These are phyloP conservation scores for Sarocladium oryzae DNA, from an alignment of 2,329 filamentous ascomycete species.

Conservation along the genomic window DNA sequence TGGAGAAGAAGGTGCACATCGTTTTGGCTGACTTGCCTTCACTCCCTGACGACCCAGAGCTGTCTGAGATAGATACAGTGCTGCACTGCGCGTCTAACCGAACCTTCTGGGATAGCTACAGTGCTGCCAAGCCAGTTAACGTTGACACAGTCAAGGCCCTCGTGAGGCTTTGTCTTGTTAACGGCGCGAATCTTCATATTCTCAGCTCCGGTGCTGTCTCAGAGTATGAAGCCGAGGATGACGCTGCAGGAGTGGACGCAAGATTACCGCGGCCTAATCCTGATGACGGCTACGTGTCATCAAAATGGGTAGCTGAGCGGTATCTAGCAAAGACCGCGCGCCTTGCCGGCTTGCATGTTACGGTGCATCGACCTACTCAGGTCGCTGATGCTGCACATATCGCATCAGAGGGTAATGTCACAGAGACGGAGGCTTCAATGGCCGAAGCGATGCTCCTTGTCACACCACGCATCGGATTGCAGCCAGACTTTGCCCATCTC, in stretches of 20 bases:
- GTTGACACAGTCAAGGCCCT: not conserved
- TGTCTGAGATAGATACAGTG: not conserved
- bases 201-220: not conserved
- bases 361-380: not conserved
- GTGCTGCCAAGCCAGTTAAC: not conserved
- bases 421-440: not conserved
- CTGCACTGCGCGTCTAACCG: conserved; percentile 2
- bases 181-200: not conserved
- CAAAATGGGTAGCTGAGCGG: not conserved
- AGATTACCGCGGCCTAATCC: not conserved
- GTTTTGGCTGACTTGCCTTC: not conserved
- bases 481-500: not conserved
- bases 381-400: not conserved
- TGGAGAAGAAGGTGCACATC: not conserved
- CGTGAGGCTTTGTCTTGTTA: not conserved
- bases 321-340: not conserved
- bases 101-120: conserved; percentile 9
- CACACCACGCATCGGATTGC: not conserved
- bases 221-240: not conserved
- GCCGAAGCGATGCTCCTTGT: not conserved
- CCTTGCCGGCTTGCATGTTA: not conserved
- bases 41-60: not conserved
- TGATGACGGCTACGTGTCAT: not conserved
- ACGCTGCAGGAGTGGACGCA: not conserved
- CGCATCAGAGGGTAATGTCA: not conserved